Evolutionary conservation across 2,329 filamentous ascomycete genomes (phyloP), one percentile per base, ranked within the genome.

Genomic region (Xylariales sp.): DNA sequence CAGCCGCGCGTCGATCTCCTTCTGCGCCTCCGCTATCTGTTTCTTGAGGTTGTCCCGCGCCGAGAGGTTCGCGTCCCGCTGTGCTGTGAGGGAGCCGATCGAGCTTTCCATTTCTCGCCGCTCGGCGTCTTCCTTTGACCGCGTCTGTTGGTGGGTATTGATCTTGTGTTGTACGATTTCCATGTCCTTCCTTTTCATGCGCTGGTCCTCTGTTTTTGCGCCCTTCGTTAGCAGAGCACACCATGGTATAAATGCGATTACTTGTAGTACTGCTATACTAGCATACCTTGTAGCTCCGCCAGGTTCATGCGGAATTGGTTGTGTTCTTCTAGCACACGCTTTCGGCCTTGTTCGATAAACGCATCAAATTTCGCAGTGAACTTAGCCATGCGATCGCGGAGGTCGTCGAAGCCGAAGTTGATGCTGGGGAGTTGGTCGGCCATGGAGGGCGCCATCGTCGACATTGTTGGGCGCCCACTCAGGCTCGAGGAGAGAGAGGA

Each of bases 361-460:
- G 90, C 90, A 78, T 99, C 96, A 75, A 99, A 99, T 74, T 89
- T 91, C 8, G 89, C 87, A 0, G 92, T 97, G 79, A 99, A 99
- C 71, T 92, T 93, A 62, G 91, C 87, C 96, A 99, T 98, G 81
- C 94, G 92, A 76, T 95, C 93, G 81, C 95, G 94, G 77, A 99
- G 82, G 74, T 97, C 93, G 75, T 98, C 94, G 80, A 98, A 98
- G 66, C 94, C 94, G 80, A 99, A 98, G 81, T 97, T 94, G 80
- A 97, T 92, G 78, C 87, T 93, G 43, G 96, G 96, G 8, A 99
- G 88, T 57, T 89, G 89, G 78, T 94, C 91, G 49, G 90, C 91
- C 82, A 93, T 89, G 6, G 90, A 92, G 14, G 89, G 87, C 49
- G 84, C 87, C 54, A 84, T 82, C 48, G 88, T 84, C 36, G 86